A percentile compares a stretch with the other conserved stretches of the same genome.
Conservation (phyloP, 192 early-diverging fungal genomes). For the Umbelopsis vinacea region DNA sequence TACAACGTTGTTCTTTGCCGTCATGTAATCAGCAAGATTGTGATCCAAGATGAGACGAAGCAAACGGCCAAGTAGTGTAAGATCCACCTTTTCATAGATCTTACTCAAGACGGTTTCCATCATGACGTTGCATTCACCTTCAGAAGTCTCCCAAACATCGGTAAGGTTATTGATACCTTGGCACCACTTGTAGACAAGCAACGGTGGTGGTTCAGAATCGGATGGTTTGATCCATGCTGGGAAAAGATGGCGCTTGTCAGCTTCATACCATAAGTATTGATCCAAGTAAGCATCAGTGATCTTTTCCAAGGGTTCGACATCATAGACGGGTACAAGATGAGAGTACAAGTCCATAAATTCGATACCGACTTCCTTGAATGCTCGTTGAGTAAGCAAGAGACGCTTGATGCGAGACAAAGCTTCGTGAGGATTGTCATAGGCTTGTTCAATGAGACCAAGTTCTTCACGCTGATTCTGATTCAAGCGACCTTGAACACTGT, state of each 20-base stretch:
- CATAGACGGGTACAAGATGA: slow-evolving; percentile 96
- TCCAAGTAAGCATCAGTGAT: slow-evolving; percentile 99
- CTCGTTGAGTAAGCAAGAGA: slow-evolving; percentile 92
- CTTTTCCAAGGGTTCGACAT: slow-evolving; percentile 99
- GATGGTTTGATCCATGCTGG: slow-evolving; percentile 99
- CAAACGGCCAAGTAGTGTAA: slow-evolving; percentile 92
- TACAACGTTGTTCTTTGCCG: slow-evolving; percentile 98
- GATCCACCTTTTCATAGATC: slow-evolving; percentile 96
- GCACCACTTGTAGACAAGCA: slow-evolving; percentile 98
- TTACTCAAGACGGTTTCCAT: slow-evolving; percentile 92
- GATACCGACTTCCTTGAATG: slow-evolving; percentile 99
- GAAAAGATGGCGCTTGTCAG: slow-evolving; percentile 96
- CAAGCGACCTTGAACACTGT: slow-evolving; percentile 92
- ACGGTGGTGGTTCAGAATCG: slow-evolving; percentile 94
- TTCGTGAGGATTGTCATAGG: slow-evolving; percentile 95
- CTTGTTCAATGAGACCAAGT: slow-evolving; percentile 96
- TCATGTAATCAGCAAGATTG: slow-evolving; percentile 99
- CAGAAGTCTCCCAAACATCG: slow-evolving; percentile 91
- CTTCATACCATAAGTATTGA: slow-evolving; percentile 99
- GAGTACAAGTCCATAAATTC: slow-evolving; percentile 99
- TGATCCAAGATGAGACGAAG: slow-evolving; percentile 97
- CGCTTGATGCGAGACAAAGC: slow-evolving; percentile 90
- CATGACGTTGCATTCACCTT: slow-evolving; percentile 95
- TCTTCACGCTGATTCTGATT: slow-evolving; percentile 98
- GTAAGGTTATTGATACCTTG: slow-evolving; percentile 98